Evolutionary conservation across 768 basidiomycete genomes (phyloP).

Genomic region (Pleurotus pulmonarius): DNA sequence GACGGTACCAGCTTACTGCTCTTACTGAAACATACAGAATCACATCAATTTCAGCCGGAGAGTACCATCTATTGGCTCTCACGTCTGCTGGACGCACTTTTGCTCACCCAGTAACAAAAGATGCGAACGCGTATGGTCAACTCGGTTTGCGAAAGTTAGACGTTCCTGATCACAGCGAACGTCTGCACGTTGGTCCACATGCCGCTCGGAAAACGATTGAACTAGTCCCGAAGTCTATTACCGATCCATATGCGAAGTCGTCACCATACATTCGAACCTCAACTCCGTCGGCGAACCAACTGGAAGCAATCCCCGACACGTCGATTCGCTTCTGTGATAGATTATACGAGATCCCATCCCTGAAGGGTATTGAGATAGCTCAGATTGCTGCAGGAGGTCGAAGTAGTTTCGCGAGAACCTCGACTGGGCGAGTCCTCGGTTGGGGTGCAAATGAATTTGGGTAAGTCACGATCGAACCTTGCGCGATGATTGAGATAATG

Average conservation of each 20-base stretch:
- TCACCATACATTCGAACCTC: conserved; percentile 36
- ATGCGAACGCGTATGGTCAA: conserved; percentile 80
- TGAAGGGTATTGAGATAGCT: conserved; percentile 58
- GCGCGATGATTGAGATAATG: background rate
- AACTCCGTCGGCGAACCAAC: conserved; percentile 25
- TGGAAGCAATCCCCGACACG: conserved; percentile 28
- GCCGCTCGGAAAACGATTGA: conserved; percentile 41
- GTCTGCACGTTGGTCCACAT: background rate
- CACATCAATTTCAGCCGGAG: conserved; percentile 67
- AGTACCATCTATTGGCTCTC: conserved; percentile 67
- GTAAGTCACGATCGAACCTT: conserved; percentile 30
- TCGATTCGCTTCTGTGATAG: conserved; percentile 63
- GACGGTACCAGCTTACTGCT: background rate
- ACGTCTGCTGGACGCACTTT: conserved; percentile 76
- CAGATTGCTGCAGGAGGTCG: conserved; percentile 72
- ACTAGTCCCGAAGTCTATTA: conserved; percentile 52
- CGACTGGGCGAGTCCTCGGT: conserved; percentile 69
- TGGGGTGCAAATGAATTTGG: conserved; percentile 92
- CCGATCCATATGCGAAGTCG: conserved; percentile 45
- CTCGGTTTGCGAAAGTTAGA: conserved; percentile 72
- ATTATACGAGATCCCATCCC: conserved; percentile 74
- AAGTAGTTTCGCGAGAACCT: conserved; percentile 70
- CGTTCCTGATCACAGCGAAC: conserved; percentile 33
- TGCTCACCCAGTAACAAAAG: conserved; percentile 67
- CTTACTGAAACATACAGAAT: conserved; percentile 43